These are phyloP conservation scores for Erucastrum elatum DNA, from an alignment of 345 rosid genomes.

Conservation along the genomic window DNA sequence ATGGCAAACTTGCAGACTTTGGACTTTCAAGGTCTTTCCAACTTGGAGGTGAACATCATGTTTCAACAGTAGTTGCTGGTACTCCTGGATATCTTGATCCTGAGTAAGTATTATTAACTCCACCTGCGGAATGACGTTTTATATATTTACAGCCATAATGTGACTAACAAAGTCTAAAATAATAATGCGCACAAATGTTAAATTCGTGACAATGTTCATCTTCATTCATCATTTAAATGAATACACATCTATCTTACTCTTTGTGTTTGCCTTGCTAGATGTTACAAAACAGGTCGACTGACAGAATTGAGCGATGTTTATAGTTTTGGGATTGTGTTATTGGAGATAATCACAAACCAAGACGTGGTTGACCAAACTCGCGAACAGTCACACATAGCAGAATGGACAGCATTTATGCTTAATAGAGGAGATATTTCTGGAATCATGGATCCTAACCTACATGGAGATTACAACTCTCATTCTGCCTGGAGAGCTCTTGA, in stretches of 20 bases:
- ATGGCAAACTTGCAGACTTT: conserved; percentile 3
- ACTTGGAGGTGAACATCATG: background rate
- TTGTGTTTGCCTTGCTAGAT: conserved; percentile 6
- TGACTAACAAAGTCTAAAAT: background rate
- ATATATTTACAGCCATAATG: background rate
- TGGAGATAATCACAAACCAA: conserved; percentile 52
- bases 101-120: conserved; percentile 17
- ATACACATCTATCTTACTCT: background rate
- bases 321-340: conserved; percentile 50
- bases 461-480: conserved; percentile 31
- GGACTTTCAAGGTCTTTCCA: conserved; percentile 24
- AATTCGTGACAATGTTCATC: background rate
- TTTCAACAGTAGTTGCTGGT: background rate
- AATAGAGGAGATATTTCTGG: conserved; percentile 26
- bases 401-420: conserved; percentile 38
- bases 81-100: conserved; percentile 39
- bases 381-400: conserved; percentile 29
- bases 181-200: background rate
- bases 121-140: background rate
- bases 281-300: conserved; percentile 29
- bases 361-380: conserved; percentile 30
- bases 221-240: background rate
- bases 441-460: conserved; percentile 46
- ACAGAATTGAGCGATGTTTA: conserved; percentile 52
- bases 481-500: conserved; percentile 49